Evolutionary conservation across 768 basidiomycete genomes (phyloP).

Genomic region (Pleurotus citrinopileatus): DNA sequence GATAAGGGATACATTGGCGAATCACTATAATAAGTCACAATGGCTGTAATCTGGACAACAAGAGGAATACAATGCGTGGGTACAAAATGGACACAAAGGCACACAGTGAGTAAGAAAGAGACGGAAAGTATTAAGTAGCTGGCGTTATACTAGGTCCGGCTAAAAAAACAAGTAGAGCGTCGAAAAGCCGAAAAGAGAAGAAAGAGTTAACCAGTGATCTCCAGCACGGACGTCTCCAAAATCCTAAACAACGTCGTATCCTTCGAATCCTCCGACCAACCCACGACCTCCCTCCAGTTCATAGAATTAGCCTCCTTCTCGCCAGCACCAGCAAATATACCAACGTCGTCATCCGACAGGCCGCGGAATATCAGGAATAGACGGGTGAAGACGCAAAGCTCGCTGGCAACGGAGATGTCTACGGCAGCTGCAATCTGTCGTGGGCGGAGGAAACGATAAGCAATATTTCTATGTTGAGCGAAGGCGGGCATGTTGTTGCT

Average conservation of each 20-base stretch:
- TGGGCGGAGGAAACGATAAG: constrained; percentile 84
- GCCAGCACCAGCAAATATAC: constrained; percentile 70
- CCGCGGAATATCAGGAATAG: constrained; percentile 87
- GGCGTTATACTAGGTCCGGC: too few relatives aligned
- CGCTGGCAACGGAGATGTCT: constrained; percentile 80
- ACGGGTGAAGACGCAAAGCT: constrained; percentile 79
- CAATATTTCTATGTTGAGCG: constrained; percentile 79
- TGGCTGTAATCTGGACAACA: not conserved
- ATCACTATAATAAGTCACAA: not conserved
- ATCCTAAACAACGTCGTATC: constrained; percentile 73
- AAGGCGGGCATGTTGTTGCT: constrained; percentile 80
- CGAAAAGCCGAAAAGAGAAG: not conserved
- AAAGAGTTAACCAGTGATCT: constrained; percentile 39
- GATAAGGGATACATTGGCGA: not conserved
- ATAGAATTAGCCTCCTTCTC: constrained; percentile 82
- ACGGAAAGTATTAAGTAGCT: too few relatives aligned
- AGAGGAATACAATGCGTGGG: not conserved
- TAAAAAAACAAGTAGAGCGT: not conserved
- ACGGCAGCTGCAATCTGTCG: constrained; percentile 80
- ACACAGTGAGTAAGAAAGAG: too few relatives aligned
- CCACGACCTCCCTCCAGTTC: constrained; percentile 80
- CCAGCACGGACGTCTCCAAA: constrained; percentile 75
- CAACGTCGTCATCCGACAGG: constrained; percentile 75
- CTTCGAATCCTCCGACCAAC: constrained; percentile 80
- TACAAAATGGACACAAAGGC: too few relatives aligned